Base-by-base conservation (phyloP, 345 rosid genomes). In the Aquilaria malaccensis region DNA sequence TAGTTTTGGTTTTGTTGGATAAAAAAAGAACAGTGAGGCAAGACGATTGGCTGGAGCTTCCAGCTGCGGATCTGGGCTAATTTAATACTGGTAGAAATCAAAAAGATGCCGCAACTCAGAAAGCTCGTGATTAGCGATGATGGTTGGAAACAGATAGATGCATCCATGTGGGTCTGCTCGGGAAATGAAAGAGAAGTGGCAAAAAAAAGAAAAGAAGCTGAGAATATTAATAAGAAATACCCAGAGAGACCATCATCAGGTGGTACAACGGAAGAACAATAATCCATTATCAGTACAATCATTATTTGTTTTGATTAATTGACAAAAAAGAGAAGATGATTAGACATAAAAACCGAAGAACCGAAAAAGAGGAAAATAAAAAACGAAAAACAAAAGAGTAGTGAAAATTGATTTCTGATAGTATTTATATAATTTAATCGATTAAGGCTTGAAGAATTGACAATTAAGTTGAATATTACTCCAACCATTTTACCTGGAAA, bases 41-140 rank as follows among this genome's bases (percentile, higher is more conserved):
- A 61, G 71, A 74, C 75, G 71, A 74, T 76, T 72, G 81, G 80
- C 52, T 64, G 56, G 74, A 78, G 74, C 7, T 64, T 76, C 85
- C 80, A 73, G 89, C 88, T 81, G 80, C 67, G 76, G 81, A 79
- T 79, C 70, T 67, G 77, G 69, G 71, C 52, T 76, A 69, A 54
- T 65, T 70, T 50, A 56, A 49, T 49, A 45, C 49, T 45, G 58
- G 13, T 53, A 72, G 61, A 58, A 62, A 49, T n/a, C 0, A 54
- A 56, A 56, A 69, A 73, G 82, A 81, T 77, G 76, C 76, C 62
- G 60, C 63, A 68, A 37, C 43, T 37, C 7, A 37, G 43, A 37
- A 37, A 37, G 49, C 83, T 76, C 79, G 79, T 75, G 76, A 80
- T 65, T 61, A 66, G 74, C 61, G 80, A 51, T 63, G 80, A 51